Base-by-base conservation (phyloP, 768 basidiomycete species). In the Boletus reticuloceps region DNA sequence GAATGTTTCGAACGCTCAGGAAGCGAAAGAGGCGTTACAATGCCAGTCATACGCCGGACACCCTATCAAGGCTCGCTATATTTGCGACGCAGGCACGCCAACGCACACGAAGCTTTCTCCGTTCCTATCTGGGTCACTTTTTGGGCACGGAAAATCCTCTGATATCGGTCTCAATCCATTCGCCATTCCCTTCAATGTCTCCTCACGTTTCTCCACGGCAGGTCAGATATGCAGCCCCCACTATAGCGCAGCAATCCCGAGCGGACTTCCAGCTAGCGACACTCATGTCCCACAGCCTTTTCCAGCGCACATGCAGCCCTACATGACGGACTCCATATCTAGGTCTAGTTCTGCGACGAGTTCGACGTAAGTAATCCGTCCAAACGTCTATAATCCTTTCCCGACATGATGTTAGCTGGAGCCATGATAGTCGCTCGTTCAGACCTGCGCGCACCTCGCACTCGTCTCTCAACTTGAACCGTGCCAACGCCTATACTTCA, bases 1-100 rank as follows among this genome's bases (percentile, higher is more conserved):
- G 36, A 75, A 80, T 19, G 56, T 74, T 41, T 71, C 74, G 36
- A 75, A 80, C 56, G 86, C 89, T 37, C 75, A 77, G 54, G 88
- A 90, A 66, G 89, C 89, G 11, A 83, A 79, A 56, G 80, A 81
- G 17, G 70, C 76, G 37, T 75, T 91, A 55, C 75, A 82, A 49
- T 81, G 81, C 51, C 88, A 91, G 63, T 66, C 74, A 40, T 91
- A 90, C 64, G 80, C 79, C 13, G 78, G 76, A 49, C 72, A 74
- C 54, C 69, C 69, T 44, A 58, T 83, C 49, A 65, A 68, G 17
- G 74, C 69, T 22, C 75, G 76, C 47, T 74, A 73, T 51, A 27
- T 78, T 31, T 65, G 64, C 31, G 66, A 72, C 34, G 17, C 45
- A 25, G 38, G 52, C n/a, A 36, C 37, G 17, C 19, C 49, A 29